Base-by-base conservation (phyloP, 2,329 filamentous ascomycete genomes). In the Capronia americana region DNA sequence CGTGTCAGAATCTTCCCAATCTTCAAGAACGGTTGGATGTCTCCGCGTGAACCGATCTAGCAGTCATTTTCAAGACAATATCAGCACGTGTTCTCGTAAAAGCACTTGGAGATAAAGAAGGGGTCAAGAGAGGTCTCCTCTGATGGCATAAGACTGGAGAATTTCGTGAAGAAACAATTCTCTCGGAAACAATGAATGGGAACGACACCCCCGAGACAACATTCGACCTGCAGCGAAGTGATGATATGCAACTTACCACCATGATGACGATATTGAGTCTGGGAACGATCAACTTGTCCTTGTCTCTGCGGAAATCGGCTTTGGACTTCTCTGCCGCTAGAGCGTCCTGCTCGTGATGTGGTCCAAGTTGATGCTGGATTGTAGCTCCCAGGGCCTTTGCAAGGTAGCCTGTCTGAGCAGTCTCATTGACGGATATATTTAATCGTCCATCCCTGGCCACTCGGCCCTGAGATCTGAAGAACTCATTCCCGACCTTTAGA, bases 21-120 rank as follows among this genome's bases (percentile, higher is more conserved):
- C 70, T 88, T 88, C 23, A 95, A 77, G 68, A 95, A 95, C 0
- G 92, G 92, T 74, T 95, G 92, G 2, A 91, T 89, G 73, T 95
- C 92, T 41, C 92, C 92, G 57, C 92, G 84, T 2, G 88, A 91
- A 11, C 48, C 48, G 14, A 51, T 51, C 48, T 51, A 6, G 20
- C 48, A n/a, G 38, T 26, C 48, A 51, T 26, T 23, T 51, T 14
- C 48, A 17, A 17, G 34, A 17, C 12, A 3, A 17, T 7, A 44
- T 44, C 17, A 44, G 38, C 38, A 44, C 20, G 14, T 44, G 38
- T 44, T n/a, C 38, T n/a, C 7, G 38, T 17, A 44, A 44, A n/a
- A 8, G 38, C 38, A n/a, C 14, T 51, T 23, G 14, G 20, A 51
- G 14, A 12, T 17, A 26, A 28, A 51, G 48, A 48, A 2, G 48